Evolutionary conservation across 225 moss, liverwort and hornwort genomes (phyloP), one percentile per base, ranked within the genome.

Genomic region (Antitrichia curtipendula): DNA sequence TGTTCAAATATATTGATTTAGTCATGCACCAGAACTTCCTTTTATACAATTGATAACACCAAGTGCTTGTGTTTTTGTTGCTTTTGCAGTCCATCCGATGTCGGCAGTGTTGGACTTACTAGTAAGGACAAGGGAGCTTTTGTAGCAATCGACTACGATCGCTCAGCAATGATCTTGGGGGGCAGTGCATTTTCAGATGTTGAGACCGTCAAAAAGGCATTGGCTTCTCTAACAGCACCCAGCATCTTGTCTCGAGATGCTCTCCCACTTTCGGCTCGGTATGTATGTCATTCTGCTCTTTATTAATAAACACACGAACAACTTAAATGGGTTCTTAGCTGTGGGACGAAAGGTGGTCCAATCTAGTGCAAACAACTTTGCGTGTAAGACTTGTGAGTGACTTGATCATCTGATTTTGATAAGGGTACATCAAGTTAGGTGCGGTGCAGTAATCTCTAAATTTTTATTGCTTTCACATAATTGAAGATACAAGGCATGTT

Each of bases 251-350:
- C 90, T 77, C 93, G 91, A 52, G 93, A 90, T 79, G 93, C 92
- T 84, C 92, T 95, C 61, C 93, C 93, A 62, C 90, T 95, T 86
- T 88, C 91, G 62, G 92, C 92, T 65, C 90, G 93, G 95, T 95
- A 25, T 87, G 93, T 89, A 75, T 54, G 76, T 58, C 64, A 76
- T 73, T 71, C 82, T 80, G 24, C 58, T 34, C 60, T 72, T 80
- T 45, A 59, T 5, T 40, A 40, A 25, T 40, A 8, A 24, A 58
- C 60, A 29, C 64, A 38, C 28, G 72, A 78, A 83, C 38, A 56
- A 45, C 20, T n/a, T 47, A 43, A 66, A 68, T 80, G 78, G 29
- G 75, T 74, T 41, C 64, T 83, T 52, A 82, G 13, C 75, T 82
- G 75, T 82, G 49, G 24, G 60, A 38, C 58, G 36, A 57, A 73